These are phyloP conservation scores for Neurospora terricola DNA, from an alignment of 495 filamentous ascomycete genomes.

Conservation along the genomic window DNA sequence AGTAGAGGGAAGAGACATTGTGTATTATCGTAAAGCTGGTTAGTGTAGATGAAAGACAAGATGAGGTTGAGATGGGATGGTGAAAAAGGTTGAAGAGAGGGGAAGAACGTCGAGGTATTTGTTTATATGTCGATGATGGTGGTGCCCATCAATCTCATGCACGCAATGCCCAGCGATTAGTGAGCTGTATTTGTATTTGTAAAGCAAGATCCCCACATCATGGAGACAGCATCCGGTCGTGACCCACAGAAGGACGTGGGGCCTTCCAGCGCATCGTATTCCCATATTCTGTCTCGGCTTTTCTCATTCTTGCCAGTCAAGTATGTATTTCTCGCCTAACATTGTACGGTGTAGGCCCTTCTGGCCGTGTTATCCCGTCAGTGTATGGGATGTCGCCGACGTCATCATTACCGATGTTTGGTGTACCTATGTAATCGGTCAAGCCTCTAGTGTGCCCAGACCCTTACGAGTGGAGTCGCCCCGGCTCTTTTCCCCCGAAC, in stretches of 20 bases:
- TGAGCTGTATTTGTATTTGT: not conserved
- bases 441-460: not conserved
- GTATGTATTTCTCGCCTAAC: no score
- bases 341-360: not conserved
- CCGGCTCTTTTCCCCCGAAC: not conserved
- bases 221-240: not conserved
- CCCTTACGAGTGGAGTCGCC: not conserved
- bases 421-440: not conserved
- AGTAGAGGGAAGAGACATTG: constrained; percentile 28
- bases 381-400: not conserved
- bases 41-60: not conserved
- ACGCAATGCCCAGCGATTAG: not conserved
- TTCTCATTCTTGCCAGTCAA: not conserved
- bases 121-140: not conserved
- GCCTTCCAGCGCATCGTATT: not conserved
- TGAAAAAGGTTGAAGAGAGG: not conserved
- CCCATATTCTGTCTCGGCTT: not conserved
- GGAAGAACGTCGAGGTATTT: not conserved
- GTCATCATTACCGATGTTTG: not conserved
- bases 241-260: not conserved
- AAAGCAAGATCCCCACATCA: not conserved
- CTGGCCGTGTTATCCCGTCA: not conserved
- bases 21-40: not conserved
- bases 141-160: not conserved
- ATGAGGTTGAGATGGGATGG: constrained; percentile 1